Evolutionary conservation across 495 filamentous ascomycete species (phyloP).

Genomic region (Cryomyces minteri): DNA sequence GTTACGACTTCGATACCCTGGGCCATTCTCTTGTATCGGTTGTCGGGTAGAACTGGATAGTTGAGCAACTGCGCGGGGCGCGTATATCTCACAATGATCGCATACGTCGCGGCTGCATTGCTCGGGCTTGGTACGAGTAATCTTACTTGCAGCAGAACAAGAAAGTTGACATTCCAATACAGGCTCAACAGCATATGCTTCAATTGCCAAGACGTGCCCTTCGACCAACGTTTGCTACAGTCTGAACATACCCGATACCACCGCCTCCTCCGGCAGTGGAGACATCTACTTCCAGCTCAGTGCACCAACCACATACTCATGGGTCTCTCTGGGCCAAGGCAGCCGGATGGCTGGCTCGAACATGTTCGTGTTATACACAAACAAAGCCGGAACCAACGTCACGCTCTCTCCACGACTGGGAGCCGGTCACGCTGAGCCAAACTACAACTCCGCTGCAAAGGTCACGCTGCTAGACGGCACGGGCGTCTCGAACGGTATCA

Average conservation of each 20-base stretch:
- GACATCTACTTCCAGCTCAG: conserved; percentile 23
- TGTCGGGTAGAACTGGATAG: too few species aligned
- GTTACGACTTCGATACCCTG: too few species aligned
- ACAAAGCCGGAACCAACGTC: conserved; percentile 16
- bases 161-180: background rate
- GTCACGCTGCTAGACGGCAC: conserved; percentile 19
- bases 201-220: conserved; percentile 8
- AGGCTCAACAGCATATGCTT: conserved; percentile 10
- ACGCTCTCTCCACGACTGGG: conserved; percentile 19
- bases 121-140: background rate
- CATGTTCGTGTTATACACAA: conserved; percentile 23
- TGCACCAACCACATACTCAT: conserved; percentile 17
- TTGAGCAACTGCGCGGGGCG: too few species aligned
- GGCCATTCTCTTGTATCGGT: too few species aligned
- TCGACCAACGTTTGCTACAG: conserved; percentile 15
- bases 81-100: too few species aligned
- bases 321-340: conserved; percentile 22
- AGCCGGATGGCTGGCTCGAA: conserved; percentile 15
- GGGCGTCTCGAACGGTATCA: conserved; percentile 17
- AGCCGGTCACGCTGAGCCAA: conserved; percentile 10
- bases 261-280: conserved; percentile 16
- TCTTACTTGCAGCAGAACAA: background rate
- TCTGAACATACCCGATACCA: conserved; percentile 18
- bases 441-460: conserved; percentile 11
- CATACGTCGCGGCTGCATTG: background rate